Base-by-base conservation (phyloP, 345 rosid genomes). In the Corchorus olitorius region DNA sequence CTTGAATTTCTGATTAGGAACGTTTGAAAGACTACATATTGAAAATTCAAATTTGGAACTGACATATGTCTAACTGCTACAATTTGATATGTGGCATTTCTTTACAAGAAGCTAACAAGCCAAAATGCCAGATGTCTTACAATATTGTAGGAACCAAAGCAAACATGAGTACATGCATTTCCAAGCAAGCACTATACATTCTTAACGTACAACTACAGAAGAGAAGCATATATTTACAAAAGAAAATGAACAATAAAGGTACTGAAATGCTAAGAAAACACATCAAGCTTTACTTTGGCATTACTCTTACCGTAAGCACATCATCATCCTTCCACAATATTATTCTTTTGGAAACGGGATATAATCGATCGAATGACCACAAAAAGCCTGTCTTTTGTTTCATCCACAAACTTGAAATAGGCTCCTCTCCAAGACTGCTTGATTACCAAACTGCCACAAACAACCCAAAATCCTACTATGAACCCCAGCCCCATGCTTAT, bases 371-470 rank as follows among this genome's bases (percentile, higher is more conserved):
- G 22, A 17, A n/a, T 54, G 59, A 54, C 1, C 59, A 54, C 22
- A 6, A 54, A 17, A 22, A 54, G 59, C 22, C 16, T 62, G 20
- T 72, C 74, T 54, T 70, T 53, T 33, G 17, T 70, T 34, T 53
- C 61, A 52, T 70, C 49, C 0, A 70, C 19, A 37, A 70, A 70
- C 45, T 19, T 52, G 53, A 53, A 53, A 45, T 70, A 70, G 62
- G 74, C 74, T 19, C 41, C 27, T n/a, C 62, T 53, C 62, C 74
- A 17, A 16, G 46, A 34, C 48, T 12, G 61, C 7, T 70, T 53
- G 22, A 70, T 52, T 55, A 53, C 27, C 75, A 72, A 55, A 72
- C 49, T 39, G 11, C 75, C 63, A 72, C 50, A 72, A 37, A 72
- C 75, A 19, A 13, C 75, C 75, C 75, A 72, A 56, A 72, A 55